These are phyloP conservation scores for Abrus precatorius DNA, from an alignment of 306 rosid species.

Conservation along the genomic window DNA sequence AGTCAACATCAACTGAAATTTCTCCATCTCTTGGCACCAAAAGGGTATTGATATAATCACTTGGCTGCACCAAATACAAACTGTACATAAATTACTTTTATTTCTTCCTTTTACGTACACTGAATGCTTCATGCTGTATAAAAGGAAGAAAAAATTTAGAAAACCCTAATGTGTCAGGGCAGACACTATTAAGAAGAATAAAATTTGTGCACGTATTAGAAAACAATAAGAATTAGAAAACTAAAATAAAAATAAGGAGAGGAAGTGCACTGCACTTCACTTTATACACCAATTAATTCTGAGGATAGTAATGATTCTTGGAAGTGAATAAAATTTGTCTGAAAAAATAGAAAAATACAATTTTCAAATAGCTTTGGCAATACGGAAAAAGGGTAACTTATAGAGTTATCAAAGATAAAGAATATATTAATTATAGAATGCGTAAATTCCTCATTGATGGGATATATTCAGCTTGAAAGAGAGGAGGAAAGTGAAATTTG, in stretches of 20 bases:
- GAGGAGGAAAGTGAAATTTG: neutral
- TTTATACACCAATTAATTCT: neutral
- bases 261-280: slow-evolving; percentile 14
- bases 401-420: neutral
- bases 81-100: slow-evolving; percentile 21
- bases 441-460: neutral
- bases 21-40: slow-evolving; percentile 80
- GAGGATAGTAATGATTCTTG: neutral
- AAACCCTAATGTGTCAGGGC: neutral
- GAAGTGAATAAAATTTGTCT: neutral
- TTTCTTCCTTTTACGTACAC: slow-evolving; percentile 3
- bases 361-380: slow-evolving; percentile 27
- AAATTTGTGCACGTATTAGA: too few species aligned
- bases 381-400: neutral
- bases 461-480: slow-evolving; percentile 12
- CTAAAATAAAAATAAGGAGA: neutral
- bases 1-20: slow-evolving; percentile 68
- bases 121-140: neutral
- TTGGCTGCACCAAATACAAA: slow-evolving; percentile 66
- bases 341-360: slow-evolving; percentile 7
- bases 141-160: slow-evolving; percentile 16
- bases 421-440: neutral
- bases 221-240: neutral
- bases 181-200: neutral
- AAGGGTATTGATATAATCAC: slow-evolving; percentile 74